These are phyloP conservation scores for Camellia oleifera DNA, from an alignment of 179 eudicot genomes.

Conservation along the genomic window DNA sequence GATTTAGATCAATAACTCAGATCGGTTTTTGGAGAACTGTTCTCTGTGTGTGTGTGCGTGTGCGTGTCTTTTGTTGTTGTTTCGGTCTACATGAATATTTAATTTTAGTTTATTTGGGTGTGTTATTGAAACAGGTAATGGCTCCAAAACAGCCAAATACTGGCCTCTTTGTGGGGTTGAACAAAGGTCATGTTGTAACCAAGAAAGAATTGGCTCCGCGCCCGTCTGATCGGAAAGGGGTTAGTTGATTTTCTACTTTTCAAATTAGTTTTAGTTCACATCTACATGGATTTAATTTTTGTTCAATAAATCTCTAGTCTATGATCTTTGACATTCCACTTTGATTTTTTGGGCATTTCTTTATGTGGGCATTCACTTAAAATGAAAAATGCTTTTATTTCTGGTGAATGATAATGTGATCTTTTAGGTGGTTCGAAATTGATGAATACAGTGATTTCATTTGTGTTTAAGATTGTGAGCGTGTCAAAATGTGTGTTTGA, in stretches of 20 bases:
- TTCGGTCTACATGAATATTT: not conserved
- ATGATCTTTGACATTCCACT: not conserved
- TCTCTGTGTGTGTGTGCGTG: not conserved
- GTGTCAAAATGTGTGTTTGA: not conserved
- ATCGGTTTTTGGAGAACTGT: not conserved
- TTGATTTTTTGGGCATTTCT: not conserved
- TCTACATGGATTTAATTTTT: not conserved
- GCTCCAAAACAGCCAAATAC: slow-evolving; percentile 40
- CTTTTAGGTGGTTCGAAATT: too few species aligned
- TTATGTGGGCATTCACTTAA: not conserved
- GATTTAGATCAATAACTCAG: not conserved
- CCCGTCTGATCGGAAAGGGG: slow-evolving; percentile 63
- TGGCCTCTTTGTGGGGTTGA: slow-evolving; percentile 60
- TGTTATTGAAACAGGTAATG: slow-evolving; percentile 30
- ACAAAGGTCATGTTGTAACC: slow-evolving; percentile 66
- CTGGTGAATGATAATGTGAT: not conserved
- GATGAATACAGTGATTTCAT: not conserved
- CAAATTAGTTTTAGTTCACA: not conserved
- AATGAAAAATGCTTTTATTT: not conserved
- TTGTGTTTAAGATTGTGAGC: not conserved
- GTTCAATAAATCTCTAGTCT: not conserved
- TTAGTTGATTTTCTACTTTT: slow-evolving; percentile 14
- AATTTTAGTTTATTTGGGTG: not conserved
- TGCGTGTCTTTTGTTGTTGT: too few species aligned
- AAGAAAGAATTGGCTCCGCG: slow-evolving; percentile 60